Conservation (phyloP, 2,329 filamentous ascomycete species). For the Exophiala sp. region DNA sequence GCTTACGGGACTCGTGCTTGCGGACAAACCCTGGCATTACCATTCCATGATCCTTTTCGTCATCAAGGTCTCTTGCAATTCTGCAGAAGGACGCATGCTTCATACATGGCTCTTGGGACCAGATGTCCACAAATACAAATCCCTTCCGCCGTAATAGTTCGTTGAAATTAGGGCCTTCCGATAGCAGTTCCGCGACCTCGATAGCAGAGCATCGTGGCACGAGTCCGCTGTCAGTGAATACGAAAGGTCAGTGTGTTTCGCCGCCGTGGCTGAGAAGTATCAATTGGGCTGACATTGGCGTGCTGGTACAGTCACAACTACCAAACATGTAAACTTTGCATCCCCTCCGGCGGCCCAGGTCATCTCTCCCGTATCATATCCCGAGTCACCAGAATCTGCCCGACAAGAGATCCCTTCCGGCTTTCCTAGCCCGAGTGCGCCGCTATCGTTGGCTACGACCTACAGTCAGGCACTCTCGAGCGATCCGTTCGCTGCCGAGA, state of each 20-base stretch:
- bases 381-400: conserved; percentile 28
- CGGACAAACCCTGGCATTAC: neutral
- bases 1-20: too few species aligned
- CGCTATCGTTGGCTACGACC: conserved; percentile 8
- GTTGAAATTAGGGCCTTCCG: conserved; percentile 34
- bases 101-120: conserved; percentile 42
- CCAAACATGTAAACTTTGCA: conserved; percentile 28
- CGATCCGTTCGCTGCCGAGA: conserved; percentile 40
- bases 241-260: conserved; percentile 21
- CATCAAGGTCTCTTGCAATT: conserved; percentile 1
- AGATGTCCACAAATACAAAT: conserved; percentile 35
- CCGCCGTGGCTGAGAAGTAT: neutral
- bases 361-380: conserved; percentile 27
- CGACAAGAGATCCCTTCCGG: conserved; percentile 22
- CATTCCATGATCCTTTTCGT: neutral
- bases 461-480: conserved; percentile 31
- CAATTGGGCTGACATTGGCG: neutral
- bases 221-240: conserved; percentile 24
- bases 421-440: conserved; percentile 12
- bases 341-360: conserved; percentile 23
- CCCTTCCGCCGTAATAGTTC: conserved; percentile 45
- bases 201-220: conserved; percentile 23
- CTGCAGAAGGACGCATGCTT: conserved; percentile 20
- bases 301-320: conserved; percentile 10
- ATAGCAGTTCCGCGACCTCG: conserved; percentile 25